phyloP scores from a whole-genome alignment of 305 asterid genomes.

The Salvia sclarea region DNA sequence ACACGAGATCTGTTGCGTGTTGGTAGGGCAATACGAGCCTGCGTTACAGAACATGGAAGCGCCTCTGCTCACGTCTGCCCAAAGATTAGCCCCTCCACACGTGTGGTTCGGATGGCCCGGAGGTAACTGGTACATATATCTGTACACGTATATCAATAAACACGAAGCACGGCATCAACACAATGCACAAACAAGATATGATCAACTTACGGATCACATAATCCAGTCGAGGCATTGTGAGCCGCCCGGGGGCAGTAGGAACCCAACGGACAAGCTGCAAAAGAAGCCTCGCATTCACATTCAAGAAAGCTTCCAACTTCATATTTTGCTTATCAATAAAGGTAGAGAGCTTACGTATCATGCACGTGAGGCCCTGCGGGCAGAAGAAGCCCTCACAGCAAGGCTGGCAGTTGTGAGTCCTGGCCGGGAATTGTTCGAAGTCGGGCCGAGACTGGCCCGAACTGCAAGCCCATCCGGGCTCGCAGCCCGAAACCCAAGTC shows the following conservation, averaged over 20 bases:
- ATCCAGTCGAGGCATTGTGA: conserved; percentile 60
- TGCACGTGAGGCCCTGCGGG: conserved; percentile 93
- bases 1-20: conserved; percentile 60
- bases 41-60: conserved; percentile 77
- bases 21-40: conserved; percentile 82
- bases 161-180: too few species aligned
- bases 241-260: conserved; percentile 74
- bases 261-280: conserved; percentile 89
- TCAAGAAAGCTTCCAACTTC: conserved; percentile 9
- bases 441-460: conserved; percentile 45
- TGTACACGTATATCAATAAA: conserved; percentile 32
- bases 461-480: conserved; percentile 94
- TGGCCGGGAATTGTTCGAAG: conserved; percentile 53
- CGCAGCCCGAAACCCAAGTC: conserved; percentile 86
- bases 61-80: conserved; percentile 83
- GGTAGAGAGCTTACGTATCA: conserved; percentile 78
- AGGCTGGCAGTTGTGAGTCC: conserved; percentile 57
- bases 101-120: conserved; percentile 59
- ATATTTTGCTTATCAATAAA: background rate
- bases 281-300: conserved; percentile 22
- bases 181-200: background rate
- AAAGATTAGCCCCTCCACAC: conserved; percentile 92
- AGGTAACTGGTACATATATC: conserved; percentile 79
- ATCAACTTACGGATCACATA: conserved; percentile 95
- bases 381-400: conserved; percentile 97